phyloP scores from a whole-genome alignment of 2,329 filamentous ascomycete genomes.

The Aspergillus intermedius region DNA sequence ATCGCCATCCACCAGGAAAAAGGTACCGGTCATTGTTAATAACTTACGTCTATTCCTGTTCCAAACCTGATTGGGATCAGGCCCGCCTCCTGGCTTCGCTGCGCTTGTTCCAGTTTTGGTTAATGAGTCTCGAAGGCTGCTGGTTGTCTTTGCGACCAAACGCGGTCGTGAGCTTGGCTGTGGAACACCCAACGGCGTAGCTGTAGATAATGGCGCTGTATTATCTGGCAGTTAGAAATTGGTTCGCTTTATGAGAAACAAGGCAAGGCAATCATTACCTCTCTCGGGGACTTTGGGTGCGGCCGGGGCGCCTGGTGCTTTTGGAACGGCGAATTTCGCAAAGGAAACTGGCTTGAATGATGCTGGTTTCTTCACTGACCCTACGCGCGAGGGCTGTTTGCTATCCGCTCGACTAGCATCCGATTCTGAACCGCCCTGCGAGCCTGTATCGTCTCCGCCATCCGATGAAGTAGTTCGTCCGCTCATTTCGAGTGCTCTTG shows the following conservation, averaged over 20 bases:
- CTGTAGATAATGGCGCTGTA: slow-evolving; percentile 30
- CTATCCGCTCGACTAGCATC: slow-evolving; percentile 53
- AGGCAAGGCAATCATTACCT: slow-evolving; percentile 31
- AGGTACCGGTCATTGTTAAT: neutral
- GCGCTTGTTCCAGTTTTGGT: slow-evolving; percentile 43
- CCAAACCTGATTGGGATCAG: slow-evolving; percentile 63
- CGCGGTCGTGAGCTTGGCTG: slow-evolving; percentile 50
- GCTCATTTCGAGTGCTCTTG: slow-evolving; percentile 34
- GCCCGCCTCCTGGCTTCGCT: slow-evolving; percentile 45
- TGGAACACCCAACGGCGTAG: slow-evolving; percentile 32
- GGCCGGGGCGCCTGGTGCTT: slow-evolving; percentile 50
- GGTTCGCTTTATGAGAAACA: neutral
- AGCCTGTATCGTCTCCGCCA: slow-evolving; percentile 33
- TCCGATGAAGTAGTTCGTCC: slow-evolving; percentile 31
- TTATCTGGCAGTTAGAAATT: slow-evolving; percentile 5
- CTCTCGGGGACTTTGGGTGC: slow-evolving; percentile 50
- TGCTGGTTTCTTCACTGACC: slow-evolving; percentile 54
- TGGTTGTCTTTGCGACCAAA: slow-evolving; percentile 57
- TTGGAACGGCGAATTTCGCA: slow-evolving; percentile 60
- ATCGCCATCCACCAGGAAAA: neutral
- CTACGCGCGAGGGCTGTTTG: slow-evolving; percentile 41
- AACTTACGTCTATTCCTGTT: slow-evolving; percentile 59
- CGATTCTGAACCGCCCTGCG: slow-evolving; percentile 53
- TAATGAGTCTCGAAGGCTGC: slow-evolving; percentile 45
- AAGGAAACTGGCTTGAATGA: slow-evolving; percentile 61